Conservation (phyloP, 2,329 filamentous ascomycete species). For the Fusarium subtropicale region DNA sequence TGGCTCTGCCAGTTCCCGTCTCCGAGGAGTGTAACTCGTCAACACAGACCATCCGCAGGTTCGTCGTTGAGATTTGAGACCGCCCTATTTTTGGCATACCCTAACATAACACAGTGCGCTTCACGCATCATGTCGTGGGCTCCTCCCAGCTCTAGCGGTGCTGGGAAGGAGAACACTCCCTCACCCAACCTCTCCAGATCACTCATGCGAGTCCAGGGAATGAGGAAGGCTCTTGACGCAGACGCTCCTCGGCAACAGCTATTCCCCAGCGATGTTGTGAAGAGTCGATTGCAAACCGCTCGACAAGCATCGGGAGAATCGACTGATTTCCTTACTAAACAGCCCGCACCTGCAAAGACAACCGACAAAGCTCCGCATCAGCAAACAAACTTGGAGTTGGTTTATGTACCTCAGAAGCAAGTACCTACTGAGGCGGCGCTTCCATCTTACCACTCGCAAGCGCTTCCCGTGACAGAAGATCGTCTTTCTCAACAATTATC, state of each 20-base stretch:
- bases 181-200: constrained; percentile 16
- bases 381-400: not conserved
- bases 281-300: not conserved
- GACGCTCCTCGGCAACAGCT: constrained; percentile 5
- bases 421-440: too few species aligned
- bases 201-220: constrained; percentile 1
- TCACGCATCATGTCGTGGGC: constrained; percentile 4
- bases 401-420: not conserved
- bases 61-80: not conserved
- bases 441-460: not conserved
- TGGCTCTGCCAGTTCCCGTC: not conserved
- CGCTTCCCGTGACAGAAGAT: not conserved
- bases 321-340: not conserved
- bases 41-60: not conserved
- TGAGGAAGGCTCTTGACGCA: not conserved
- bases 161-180: not conserved
- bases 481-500: constrained; percentile 1
- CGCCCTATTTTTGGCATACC: not conserved
- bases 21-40: not conserved
- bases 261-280: constrained; percentile 3
- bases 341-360: not conserved
- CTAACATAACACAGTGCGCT: not conserved
- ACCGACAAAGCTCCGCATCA: not conserved
- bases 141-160: not conserved
- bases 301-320: not conserved